Evolutionary conservation across 768 basidiomycete genomes (phyloP).

Genomic region (Lentinus tigrinus): DNA sequence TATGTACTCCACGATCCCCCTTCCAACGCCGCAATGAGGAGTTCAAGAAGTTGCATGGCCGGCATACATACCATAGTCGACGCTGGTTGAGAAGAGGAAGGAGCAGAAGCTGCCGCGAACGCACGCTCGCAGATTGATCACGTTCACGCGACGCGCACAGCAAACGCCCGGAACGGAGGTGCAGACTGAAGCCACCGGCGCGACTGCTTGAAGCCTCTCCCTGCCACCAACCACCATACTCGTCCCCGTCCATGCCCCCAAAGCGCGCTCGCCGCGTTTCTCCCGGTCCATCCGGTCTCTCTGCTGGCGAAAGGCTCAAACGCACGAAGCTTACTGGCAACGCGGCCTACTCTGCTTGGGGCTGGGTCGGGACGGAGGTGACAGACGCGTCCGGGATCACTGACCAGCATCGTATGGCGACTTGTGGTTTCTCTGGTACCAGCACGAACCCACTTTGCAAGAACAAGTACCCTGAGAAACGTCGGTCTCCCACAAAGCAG

Average conservation of each 20-base stretch:
- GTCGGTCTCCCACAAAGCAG: conserved; percentile 10
- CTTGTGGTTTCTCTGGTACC: conserved; percentile 63
- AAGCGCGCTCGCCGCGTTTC: conserved; percentile 27
- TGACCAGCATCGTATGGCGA: conserved; percentile 58
- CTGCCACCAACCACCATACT: not conserved
- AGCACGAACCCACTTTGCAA: conserved; percentile 53
- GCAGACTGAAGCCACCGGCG: conserved; percentile 13
- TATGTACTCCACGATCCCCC: too few species aligned
- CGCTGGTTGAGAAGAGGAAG: not conserved
- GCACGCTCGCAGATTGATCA: not conserved
- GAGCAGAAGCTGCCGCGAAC: not conserved
- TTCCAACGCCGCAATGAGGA: too few species aligned
- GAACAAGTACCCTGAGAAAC: conserved; percentile 47
- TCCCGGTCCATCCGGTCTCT: conserved; percentile 39
- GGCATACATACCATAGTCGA: too few species aligned
- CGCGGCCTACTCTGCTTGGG: conserved; percentile 56
- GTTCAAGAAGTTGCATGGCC: too few species aligned
- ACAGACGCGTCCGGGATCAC: conserved; percentile 57
- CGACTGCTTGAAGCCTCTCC: not conserved
- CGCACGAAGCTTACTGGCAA: conserved; percentile 49
- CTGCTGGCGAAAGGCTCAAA: conserved; percentile 63
- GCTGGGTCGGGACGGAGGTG: conserved; percentile 76
- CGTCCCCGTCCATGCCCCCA: conserved; percentile 20
- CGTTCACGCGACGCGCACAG: conserved; percentile 16
- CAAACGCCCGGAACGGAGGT: conserved; percentile 3